Evolutionary conservation across 768 basidiomycete species (phyloP), one percentile per base, ranked within the genome.

Genomic region (Grammothele lineata): DNA sequence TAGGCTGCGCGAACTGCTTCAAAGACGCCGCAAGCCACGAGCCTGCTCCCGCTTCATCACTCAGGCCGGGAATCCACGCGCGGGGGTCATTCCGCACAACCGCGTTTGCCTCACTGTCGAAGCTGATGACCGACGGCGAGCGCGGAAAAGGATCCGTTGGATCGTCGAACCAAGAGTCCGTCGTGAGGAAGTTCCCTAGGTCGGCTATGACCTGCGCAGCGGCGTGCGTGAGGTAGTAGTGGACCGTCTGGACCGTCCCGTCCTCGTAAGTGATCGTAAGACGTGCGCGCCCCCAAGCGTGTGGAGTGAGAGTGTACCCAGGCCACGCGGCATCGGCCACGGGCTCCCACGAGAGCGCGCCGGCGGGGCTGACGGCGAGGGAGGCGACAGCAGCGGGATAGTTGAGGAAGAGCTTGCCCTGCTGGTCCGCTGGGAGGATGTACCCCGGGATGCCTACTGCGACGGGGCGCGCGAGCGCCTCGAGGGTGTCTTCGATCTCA

Each of bases 1-100:
- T 73, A 1, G 78, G 78, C 49, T 78, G 77, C 1, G 67, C 74
- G 51, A 63, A 80, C 54, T 80, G 75, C 50, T 79, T 80, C 76
- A 78, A 74, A 3, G 71, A 62, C 15, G 74, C 77, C 7, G 78
- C 76, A 12, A 80, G 55, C 76, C 76, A 79, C 19, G 76, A 77
- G 10, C 77, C 77, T 0, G 78, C 77, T 23, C 78, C 78, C n/a
- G 74, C 78, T 58, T 80, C 78, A 52, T 80, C 77, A 40, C 75
- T 77, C 48, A 79, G 54, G 0, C 78, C 78, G n/a, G 76, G 72
- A 42, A 80, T 80, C 78, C 78, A 80, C 12, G 76, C 76, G 32
- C 78, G 60, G 12, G 75, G 67, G 45, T 78, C 78, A 52, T 79
- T 70, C 51, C 59, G 69, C 1, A 80, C 76, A 1, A 71, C 47